Base-by-base conservation (phyloP, 306 rosid species). In the Herpetospermum pedunculosum region DNA sequence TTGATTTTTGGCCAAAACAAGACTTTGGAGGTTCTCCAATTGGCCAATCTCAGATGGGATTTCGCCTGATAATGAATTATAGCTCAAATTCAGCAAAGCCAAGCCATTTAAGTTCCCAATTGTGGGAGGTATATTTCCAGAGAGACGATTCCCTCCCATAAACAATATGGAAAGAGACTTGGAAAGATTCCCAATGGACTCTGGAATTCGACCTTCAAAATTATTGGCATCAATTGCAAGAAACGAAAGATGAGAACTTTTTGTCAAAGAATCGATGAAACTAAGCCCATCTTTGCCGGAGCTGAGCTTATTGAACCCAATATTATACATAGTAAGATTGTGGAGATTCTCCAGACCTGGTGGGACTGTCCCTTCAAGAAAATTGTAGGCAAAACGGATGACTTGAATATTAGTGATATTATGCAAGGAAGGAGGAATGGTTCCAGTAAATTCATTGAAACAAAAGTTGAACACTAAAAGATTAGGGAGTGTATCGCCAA, bases 331-430 rank as follows among this genome's bases (percentile, higher is more conserved):
- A 35, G 32, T 49, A 67, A 90, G 88, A 50, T 30, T 77, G 18
- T 87, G 92, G 16, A 90, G 79, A 69, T 91, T 91, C 73, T 87
- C 95, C 12, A 91, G 76, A 49, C 92, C 96, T 9, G 91, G 90
- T 58, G 96, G 92, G 46, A 89, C 85, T 4, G 86, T 78, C 40
- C 96, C 96, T 77, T 86, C 91, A 23, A 84, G 75, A 40, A 57
- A 64, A 75, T 87, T 92, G 59, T 52, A 15, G 2, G 80, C 84
- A 77, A 89, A 79, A 1, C 89, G 78, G 18, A 92, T 86, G 68
- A 80, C 34, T 69, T 64, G 37, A 50, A 87, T 87, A 23, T 83
- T 83, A 10, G 91, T 83, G 59, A 89, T 87, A 26, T 92, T 92
- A 72, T 89, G 90, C 38, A 92, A 62, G n/a, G 97, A 92, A 32